Base-by-base conservation (phyloP, 169 alveolate genomes). In the Theileria equi region DNA sequence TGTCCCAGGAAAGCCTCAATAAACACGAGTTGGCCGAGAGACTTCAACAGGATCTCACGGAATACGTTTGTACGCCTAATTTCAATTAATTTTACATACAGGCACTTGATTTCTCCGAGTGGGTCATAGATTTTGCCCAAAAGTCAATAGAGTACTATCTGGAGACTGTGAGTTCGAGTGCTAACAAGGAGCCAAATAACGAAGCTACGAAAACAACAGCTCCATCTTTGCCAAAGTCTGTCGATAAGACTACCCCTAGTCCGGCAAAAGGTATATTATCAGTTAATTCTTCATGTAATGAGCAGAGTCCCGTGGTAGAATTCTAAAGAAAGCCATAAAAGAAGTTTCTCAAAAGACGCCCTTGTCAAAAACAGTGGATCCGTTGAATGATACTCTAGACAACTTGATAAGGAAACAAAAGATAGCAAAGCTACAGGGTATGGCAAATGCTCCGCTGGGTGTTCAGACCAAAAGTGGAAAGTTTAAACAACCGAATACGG, bases 51-150 rank as follows among this genome's bases (percentile, higher is more conserved):
- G 63, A 54, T 63, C 50, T 74, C 19, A 28, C 28, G 5, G 58
- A 53, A 41, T 66, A 74, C 38, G 84, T 74, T 43, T 25, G 77
- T 74, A 55, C 13, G 25, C 3, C 0, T 0, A 1, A 8, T n/a
- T 16, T 8, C 16, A 17, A 19, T 26, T 62, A 13, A 71, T 47
- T 5, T 45, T 25, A 45, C 25, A 45, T 26, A 10, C 32, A 74
- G 84, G 84, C 84, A 2, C 26, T 54, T 10, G 84, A 74, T 61
- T 74, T 74, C 36, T 60, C 84, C 23, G 84, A 74, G 13, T 74
- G 84, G 84, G 73, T 74, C 10, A 10, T 49, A 38, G 84, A 67
- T 13, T 74, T 74, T 61, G 50, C 53, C n/a, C 70, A 60, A 44
- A 60, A 60, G 38, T 16, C 70, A n/a, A 23, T 60, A n/a, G 70